Conservation (phyloP, 148 eudicot genomes). For the Vaccinium macrocarpon region DNA sequence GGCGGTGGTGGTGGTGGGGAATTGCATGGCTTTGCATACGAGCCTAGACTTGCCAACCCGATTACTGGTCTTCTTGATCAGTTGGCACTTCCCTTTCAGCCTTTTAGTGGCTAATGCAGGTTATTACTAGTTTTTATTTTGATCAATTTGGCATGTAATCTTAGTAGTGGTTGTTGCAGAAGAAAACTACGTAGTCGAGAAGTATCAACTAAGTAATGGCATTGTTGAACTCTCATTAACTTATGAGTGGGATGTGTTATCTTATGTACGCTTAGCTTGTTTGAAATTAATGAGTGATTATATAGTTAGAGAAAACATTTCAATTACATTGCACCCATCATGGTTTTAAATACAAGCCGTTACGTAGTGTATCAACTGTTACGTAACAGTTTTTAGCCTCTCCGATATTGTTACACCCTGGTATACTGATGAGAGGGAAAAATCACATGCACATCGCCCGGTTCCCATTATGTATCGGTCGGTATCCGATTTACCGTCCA, state of each 20-base stretch:
- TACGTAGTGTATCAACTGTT: no score
- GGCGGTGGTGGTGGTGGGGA: conserved; percentile 26
- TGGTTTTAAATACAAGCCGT: no score
- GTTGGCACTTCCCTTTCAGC: conserved; percentile 48
- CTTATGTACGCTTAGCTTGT: not conserved
- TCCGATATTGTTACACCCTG: no score
- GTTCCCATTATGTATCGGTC: no score
- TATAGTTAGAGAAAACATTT: no score
- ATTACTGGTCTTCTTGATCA: conserved; percentile 74
- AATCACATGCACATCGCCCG: no score
- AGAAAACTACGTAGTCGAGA: not conserved
- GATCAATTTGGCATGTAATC: not conserved
- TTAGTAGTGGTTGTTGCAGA: not conserved
- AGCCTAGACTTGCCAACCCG: conserved; percentile 79
- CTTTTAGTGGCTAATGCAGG: conserved; percentile 20
- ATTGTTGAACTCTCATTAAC: not conserved
- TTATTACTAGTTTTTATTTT: not conserved
- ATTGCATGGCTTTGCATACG: conserved; percentile 77
- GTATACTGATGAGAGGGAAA: no score
- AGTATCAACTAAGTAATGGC: not conserved
- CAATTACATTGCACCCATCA: no score
- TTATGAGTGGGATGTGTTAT: not conserved
- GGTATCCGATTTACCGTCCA: no score
- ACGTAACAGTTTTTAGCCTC: no score
- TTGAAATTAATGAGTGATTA: not conserved